These are phyloP conservation scores for Raffaelea albimanens DNA, from an alignment of 2,329 filamentous ascomycete genomes.

Conservation along the genomic window DNA sequence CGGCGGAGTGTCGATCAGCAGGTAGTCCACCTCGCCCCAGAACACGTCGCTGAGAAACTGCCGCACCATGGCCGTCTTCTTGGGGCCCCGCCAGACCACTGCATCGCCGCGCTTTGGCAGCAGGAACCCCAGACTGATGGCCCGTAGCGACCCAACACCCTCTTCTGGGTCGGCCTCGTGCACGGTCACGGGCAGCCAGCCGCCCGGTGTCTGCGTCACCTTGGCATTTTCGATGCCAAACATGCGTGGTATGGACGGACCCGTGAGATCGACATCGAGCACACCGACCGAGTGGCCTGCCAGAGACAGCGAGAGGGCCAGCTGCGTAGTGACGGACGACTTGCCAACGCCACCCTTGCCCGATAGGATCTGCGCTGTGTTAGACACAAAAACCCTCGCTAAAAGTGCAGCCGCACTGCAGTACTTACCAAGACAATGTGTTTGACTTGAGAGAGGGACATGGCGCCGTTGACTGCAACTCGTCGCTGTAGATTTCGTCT, in stretches of 20 bases:
- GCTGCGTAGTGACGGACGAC: constrained; percentile 93
- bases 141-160: constrained; percentile 57
- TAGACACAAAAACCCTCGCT: too few relatives aligned
- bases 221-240: constrained; percentile 83
- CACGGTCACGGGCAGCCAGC: constrained; percentile 84
- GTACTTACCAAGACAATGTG: constrained; percentile 58
- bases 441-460: constrained; percentile 63
- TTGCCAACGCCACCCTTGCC: constrained; percentile 98
- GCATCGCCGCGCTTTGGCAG: constrained; percentile 76
- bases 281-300: constrained; percentile 86
- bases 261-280: constrained; percentile 91
- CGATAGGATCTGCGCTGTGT: constrained; percentile 56
- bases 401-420: not conserved
- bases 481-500: not conserved
- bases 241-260: constrained; percentile 91
- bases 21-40: constrained; percentile 81
- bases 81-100: constrained; percentile 94
- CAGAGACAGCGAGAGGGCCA: constrained; percentile 79
- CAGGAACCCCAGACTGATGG: constrained; percentile 91
- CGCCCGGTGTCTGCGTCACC: constrained; percentile 82
- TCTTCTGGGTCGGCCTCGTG: constrained; percentile 48
- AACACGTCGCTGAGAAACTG: constrained; percentile 90
- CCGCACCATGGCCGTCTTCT: constrained; percentile 98
- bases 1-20: constrained; percentile 91
- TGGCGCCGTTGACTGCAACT: constrained; percentile 21